Evolutionary conservation across 106 monocot genomes (phyloP), one percentile per base, ranked within the genome.

Genomic region (Acorus gramineus): DNA sequence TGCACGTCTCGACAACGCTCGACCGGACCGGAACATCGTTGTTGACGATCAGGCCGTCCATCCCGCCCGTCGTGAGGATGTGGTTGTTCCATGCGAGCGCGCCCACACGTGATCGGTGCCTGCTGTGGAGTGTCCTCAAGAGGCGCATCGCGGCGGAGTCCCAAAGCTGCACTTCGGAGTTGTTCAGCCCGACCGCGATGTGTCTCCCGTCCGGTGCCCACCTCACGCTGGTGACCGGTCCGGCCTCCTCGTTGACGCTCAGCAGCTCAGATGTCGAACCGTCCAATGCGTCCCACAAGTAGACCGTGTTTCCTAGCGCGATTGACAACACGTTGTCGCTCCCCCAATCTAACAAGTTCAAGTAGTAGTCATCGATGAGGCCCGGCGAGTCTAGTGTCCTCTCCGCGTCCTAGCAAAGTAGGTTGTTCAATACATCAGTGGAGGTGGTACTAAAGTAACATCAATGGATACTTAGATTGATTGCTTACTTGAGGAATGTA

Each of bases 151-250:
- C 77, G 64, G 48, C 78, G 3, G 72, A 45, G 50, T 87, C 87
- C 80, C 79, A 87, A 14, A 87, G 42, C 59, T 87, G 83, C 8
- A 87, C 48, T 5, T 87, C 69, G 2, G 87, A 87, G 7, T 73
- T 75, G 50, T 80, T 78, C 65, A 87, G 52, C 5, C 87, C 87
- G 14, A 87, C 55, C 5, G 83, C 83, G 42, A 87, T 54, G 57
- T 83, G 80, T 44, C 59, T 67, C 2, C 83, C 87, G 57, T 87
- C 83, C 8, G 87, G 83, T 57, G 87, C 87, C 87, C 87, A 83
- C 11, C 72, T 78, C 42, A 87, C 80, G 46, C 87, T 87, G 14
- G 87, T 87, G 13, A 87, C 77, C 3, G 87, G 83, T 46, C 87
- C 87, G 8, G 56, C 3, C 61, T 83, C 80, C 1, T 80, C 87